A percentile compares a stretch with the other conserved stretches of the same genome.
These are phyloP conservation scores for Thalassiosira mediterranea DNA, from an alignment of 352 stramenopile genomes.

Conservation along the genomic window DNA sequence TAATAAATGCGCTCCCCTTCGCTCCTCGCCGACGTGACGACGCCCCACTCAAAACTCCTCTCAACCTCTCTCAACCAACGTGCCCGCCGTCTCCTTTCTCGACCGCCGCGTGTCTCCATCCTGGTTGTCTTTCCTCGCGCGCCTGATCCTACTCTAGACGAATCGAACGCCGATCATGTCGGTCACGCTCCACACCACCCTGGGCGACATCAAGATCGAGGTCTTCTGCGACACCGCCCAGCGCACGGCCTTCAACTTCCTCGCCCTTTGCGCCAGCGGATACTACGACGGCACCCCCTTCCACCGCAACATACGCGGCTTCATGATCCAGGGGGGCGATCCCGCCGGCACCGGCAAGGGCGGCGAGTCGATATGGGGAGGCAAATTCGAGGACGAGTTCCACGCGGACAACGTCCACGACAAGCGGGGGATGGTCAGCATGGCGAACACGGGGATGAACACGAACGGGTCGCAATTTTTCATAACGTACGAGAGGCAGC, in stretches of 20 bases:
- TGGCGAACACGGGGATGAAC: slow-evolving; percentile 94
- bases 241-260: slow-evolving; percentile 92
- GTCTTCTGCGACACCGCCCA: slow-evolving; percentile 94
- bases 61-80: too few relatives aligned
- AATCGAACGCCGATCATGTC: too few relatives aligned
- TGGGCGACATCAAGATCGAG: slow-evolving; percentile 96
- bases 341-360: slow-evolving; percentile 90
- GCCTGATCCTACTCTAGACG: too few relatives aligned
- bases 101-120: too few relatives aligned
- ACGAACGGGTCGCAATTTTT: slow-evolving; percentile 97
- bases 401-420: slow-evolving; percentile 92
- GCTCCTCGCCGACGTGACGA: too few relatives aligned
- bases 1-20: too few relatives aligned
- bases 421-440: slow-evolving; percentile 91
- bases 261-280: slow-evolving; percentile 92
- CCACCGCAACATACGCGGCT: slow-evolving; percentile 95
- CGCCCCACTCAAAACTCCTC: too few relatives aligned
- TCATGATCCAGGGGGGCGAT: slow-evolving; percentile 94
- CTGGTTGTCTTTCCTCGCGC: too few relatives aligned
- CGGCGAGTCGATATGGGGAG: slow-evolving; percentile 92
- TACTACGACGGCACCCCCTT: slow-evolving; percentile 96
- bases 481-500: slow-evolving; percentile 95
- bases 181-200: slow-evolving; percentile 93
- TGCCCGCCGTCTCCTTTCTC: too few relatives aligned
- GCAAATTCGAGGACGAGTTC: slow-evolving; percentile 96